phyloP scores from a whole-genome alignment of 305 asterid genomes.

The Plantago rigida region DNA sequence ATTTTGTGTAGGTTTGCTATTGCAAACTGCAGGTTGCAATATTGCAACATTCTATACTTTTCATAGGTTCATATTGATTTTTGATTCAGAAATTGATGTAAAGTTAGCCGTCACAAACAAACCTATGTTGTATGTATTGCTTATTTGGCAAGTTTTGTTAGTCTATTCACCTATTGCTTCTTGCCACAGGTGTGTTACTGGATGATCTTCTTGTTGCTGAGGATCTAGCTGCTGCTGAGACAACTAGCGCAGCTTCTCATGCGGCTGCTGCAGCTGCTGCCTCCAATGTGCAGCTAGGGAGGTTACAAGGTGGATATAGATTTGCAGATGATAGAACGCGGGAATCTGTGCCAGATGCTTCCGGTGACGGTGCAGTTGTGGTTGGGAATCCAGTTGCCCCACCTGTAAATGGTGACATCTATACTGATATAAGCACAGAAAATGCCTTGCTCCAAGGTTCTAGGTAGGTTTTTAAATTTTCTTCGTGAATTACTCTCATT shows the following conservation, averaged over 20 bases:
- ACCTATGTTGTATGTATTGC: no score
- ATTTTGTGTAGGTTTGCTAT: no score
- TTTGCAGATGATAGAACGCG: slow-evolving; percentile 61
- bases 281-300: slow-evolving; percentile 51
- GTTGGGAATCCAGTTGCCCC: slow-evolving; percentile 93
- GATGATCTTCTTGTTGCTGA: slow-evolving; percentile 96
- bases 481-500: slow-evolving; percentile 7
- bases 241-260: slow-evolving; percentile 85
- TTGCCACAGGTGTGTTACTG: slow-evolving; percentile 62
- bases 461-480: slow-evolving; percentile 40
- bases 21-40: no score
- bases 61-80: no score
- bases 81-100: no score
- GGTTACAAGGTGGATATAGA: slow-evolving; percentile 63
- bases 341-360: slow-evolving; percentile 34
- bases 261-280: slow-evolving; percentile 91
- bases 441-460: slow-evolving; percentile 74
- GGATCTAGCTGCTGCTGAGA: slow-evolving; percentile 94
- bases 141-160: not conserved
- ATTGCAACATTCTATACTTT: no score
- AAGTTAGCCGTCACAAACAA: no score
- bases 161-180: slow-evolving; percentile 9
- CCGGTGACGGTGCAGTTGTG: slow-evolving; percentile 79
- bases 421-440: slow-evolving; percentile 89
- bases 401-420: slow-evolving; percentile 84